A percentile compares a stretch with the other conserved stretches of the same genome.
These are phyloP conservation scores for Angomonas deanei DNA, from an alignment of 208 protist genomes.

Conservation along the genomic window DNA sequence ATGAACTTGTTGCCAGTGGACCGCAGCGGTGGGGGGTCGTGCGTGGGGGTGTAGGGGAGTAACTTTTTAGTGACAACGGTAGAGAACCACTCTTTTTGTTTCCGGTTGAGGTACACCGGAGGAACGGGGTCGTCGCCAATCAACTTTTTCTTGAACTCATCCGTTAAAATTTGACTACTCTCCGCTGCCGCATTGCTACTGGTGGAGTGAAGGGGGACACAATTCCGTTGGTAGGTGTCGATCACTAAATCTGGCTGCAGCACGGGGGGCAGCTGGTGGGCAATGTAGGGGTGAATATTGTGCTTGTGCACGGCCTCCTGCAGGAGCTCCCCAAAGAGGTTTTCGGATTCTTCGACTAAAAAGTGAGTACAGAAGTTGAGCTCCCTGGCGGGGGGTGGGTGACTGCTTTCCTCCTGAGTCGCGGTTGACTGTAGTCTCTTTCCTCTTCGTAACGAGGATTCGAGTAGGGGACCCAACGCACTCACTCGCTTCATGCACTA, in stretches of 20 bases:
- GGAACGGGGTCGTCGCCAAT: constrained; percentile 21
- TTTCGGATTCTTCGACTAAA: constrained; percentile 7
- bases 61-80: background rate
- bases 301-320: constrained; percentile 71
- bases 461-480: no score
- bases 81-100: constrained; percentile 23
- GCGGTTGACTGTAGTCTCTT: no score
- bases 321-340: constrained; percentile 51
- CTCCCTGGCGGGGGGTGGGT: no score
- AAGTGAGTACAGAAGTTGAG: no score
- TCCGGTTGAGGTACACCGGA: constrained; percentile 24
- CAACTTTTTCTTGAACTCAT: no score
- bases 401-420: no score
- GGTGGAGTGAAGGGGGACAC: background rate
- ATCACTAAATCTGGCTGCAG: background rate
- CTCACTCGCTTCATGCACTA: no score
- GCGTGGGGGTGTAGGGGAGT: constrained; percentile 39
- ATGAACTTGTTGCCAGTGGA: constrained; percentile 43
- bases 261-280: constrained; percentile 60
- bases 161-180: no score
- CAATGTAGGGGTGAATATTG: constrained; percentile 62
- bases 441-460: no score
- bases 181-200: background rate
- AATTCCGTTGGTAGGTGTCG: background rate
- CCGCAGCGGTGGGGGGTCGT: constrained; percentile 39